Base-by-base conservation (phyloP, 2,329 filamentous ascomycete genomes). In the Sporothrix brasiliensis region DNA sequence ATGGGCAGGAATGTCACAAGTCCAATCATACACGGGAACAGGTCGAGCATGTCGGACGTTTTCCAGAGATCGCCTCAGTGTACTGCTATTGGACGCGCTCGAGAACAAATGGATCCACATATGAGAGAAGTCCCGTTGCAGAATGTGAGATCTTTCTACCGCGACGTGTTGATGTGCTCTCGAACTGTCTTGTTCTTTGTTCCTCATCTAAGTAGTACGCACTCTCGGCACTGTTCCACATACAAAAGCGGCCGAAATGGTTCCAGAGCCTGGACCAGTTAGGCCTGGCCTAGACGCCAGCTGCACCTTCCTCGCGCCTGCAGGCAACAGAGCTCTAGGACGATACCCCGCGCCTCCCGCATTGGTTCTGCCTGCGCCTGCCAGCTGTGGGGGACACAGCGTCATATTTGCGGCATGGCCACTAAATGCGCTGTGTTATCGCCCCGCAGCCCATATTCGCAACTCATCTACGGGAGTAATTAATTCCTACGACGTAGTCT, bases 361-460 rank as follows among this genome's bases (percentile, higher is more conserved):
- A 65, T 63, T 63, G 4, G 58, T 63, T 21, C 58, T 63, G 58
- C 58, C 34, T 63, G 58, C 58, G 61, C 61, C 61, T 65, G 41
- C 47, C 63, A 66, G 61, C 30, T 34, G 60, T 65, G 60, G 60
- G 60, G 27, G 61, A 50, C 24, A 49, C 61, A 39, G 61, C 61
- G 61, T 66, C 61, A 66, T 65, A 65, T 66, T 50, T 11, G 60
- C 41, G 21, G 41, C 44, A 30, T 34, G 41, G 21, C 24, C 44
- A 30, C 44, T 30, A 14, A 16, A 10, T 21, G 9, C 10, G 47
- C 44, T 14, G 61, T 21, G 44, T 7, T 52, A 52, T 65, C 60
- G 60, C 44, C 41, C 41, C 44, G 27, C 60, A 19, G 16, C 13
- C 14, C 47, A 50, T 19, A 50, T 50, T 16, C 47, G 44, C 44